A percentile compares a stretch with the other conserved stretches of the same genome.
phyloP scores from a whole-genome alignment of 2,329 filamentous ascomycete species.

The Pseudogymnoascus sp. region DNA sequence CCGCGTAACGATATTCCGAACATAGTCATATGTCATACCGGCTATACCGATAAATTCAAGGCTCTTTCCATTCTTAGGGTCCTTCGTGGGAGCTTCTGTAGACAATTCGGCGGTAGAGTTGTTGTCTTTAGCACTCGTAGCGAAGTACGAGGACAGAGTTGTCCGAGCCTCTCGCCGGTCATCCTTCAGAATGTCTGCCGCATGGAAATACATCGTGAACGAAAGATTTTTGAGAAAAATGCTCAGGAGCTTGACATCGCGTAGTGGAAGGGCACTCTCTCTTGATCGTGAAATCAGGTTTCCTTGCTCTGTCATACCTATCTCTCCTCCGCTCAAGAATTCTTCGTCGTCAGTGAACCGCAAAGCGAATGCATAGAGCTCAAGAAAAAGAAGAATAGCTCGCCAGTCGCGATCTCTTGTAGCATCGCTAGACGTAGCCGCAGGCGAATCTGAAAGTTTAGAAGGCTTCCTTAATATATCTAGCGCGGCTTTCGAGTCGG shows the following conservation, averaged over 20 bases:
- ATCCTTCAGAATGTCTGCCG: constrained; percentile 53
- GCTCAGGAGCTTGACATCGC: constrained; percentile 67
- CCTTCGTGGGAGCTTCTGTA: neutral
- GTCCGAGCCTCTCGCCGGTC: constrained; percentile 27
- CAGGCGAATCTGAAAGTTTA: constrained; percentile 7
- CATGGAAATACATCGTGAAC: constrained; percentile 82
- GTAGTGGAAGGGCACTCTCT: constrained; percentile 61
- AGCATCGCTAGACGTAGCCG: constrained; percentile 11
- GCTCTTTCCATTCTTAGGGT: neutral
- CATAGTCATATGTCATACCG: constrained; percentile 68
- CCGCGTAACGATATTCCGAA: constrained; percentile 72
- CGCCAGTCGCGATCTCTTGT: constrained; percentile 61
- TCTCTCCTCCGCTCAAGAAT: constrained; percentile 61
- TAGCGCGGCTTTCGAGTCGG: constrained; percentile 51
- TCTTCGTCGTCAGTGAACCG: constrained; percentile 95
- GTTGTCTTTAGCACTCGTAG: constrained; percentile 19
- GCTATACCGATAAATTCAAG: constrained; percentile 49
- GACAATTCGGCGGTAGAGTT: constrained; percentile 1
- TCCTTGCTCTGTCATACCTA: constrained; percentile 31
- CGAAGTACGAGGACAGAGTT: constrained; percentile 40
- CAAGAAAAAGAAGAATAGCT: constrained; percentile 81
- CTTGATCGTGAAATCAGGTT: constrained; percentile 43
- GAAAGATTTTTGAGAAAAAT: constrained; percentile 84
- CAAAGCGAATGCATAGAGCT: constrained; percentile 87
- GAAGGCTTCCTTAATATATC: constrained; percentile 33